phyloP scores from a whole-genome alignment of 139 green algal genomes.

The Spirogloea muscicola region DNA sequence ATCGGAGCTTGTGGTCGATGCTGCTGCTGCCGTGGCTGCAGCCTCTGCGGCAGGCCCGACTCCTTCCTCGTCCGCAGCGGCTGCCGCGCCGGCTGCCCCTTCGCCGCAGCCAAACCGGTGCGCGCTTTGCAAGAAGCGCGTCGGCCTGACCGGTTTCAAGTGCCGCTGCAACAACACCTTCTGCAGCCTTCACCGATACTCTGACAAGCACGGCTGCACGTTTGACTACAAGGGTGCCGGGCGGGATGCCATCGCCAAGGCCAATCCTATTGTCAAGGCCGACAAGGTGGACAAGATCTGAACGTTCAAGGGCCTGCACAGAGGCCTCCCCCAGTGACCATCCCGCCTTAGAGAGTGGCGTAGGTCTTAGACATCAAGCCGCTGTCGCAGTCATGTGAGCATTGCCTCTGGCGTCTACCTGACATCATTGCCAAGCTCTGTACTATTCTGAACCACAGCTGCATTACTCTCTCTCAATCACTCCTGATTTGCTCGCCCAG shows the following conservation, averaged over 20 bases:
- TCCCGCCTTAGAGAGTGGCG: no score
- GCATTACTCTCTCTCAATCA: no score
- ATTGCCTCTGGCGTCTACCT: no score
- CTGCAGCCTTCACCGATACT: constrained; percentile 74
- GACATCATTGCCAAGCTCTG: no score
- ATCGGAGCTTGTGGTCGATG: no score
- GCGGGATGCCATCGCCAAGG: constrained; percentile 56
- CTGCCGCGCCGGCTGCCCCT: constrained; percentile 1
- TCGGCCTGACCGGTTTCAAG: constrained; percentile 86
- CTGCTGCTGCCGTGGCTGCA: background rate
- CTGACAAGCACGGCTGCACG: constrained; percentile 74
- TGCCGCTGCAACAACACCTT: constrained; percentile 77
- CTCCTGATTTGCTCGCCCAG: no score
- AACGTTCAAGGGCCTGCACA: no score
- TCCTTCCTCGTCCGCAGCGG: background rate
- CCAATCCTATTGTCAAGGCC: constrained; percentile 55
- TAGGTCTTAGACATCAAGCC: no score
- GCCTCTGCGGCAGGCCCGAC: background rate
- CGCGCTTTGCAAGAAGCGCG: constrained; percentile 54
- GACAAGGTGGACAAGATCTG: constrained; percentile 53
- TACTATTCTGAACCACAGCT: no score
- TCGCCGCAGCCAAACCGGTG: constrained; percentile 40
- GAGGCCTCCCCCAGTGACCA: no score
- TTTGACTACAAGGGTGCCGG: constrained; percentile 79
- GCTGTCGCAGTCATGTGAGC: no score